Evolutionary conservation across 139 green algal genomes (phyloP).

Genomic region (Chlamydomonas eustigma): DNA sequence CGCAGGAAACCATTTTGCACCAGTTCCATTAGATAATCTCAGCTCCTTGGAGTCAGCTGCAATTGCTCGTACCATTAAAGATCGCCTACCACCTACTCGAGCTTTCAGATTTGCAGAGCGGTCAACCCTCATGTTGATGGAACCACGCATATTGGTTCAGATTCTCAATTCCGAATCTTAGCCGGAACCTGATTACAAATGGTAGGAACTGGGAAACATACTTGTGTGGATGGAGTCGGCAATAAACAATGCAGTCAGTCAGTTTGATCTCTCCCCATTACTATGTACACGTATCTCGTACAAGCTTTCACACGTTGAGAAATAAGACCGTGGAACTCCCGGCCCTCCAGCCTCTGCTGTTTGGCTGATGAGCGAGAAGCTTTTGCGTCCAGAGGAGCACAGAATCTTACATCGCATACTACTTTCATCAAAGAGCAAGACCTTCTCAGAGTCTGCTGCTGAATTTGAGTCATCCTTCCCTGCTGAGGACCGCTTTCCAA

Average conservation of each 20-base stretch:
- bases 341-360: too few species aligned
- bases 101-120: neutral
- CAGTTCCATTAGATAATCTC: neutral
- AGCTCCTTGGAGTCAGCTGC: neutral
- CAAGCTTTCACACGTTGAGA: too few species aligned
- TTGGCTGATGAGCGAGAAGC: neutral
- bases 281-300: too few species aligned
- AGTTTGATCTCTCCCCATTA: too few species aligned
- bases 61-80: neutral
- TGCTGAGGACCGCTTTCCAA: constrained; percentile 15
- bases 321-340: too few species aligned
- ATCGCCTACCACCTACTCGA: neutral
- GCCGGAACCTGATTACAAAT: too few species aligned
- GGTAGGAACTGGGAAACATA: too few species aligned
- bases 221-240: neutral
- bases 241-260: neutral
- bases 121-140: neutral
- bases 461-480: constrained; percentile 16
- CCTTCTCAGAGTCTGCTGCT: neutral
- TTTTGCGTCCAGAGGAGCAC: neutral
- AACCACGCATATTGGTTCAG: neutral
- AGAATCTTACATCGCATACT: neutral
- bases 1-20: constrained; percentile 33
- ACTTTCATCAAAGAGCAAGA: neutral
- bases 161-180: neutral